Evolutionary conservation across 176 grass and related monocot species (phyloP), one percentile per base, ranked within the genome.

Genomic region (Hordeum marinum): DNA sequence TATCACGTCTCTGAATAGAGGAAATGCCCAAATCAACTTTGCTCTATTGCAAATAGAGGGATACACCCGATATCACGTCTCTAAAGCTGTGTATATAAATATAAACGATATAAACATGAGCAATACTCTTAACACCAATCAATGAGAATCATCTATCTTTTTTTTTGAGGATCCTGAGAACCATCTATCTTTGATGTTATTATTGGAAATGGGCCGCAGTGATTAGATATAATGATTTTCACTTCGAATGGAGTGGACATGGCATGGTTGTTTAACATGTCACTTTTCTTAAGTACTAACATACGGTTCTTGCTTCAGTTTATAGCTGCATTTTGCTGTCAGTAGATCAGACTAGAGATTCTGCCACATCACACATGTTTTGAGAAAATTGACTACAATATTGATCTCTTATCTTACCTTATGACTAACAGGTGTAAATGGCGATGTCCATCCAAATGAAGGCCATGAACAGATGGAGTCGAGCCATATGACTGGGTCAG

Each of bases 401-500:
- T 59, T 77, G 58, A 63, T 82, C 32, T 54, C 25, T 68, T 37
- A 9, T 24, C 48, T 81, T 24, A 11, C 37, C 11, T 69, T 82
- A 31, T 70, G 75, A 81, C 82, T 76, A 73, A 40, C 82, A 86
- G 64, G 87, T 89, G 72, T 63, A 82, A 90, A 88, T 90, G 63
- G 85, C 70, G 55, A 25, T 66, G 41, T 69, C 64, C 81, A 43
- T 88, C 78, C 76, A 55, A 87, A 83, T 27, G 86, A 89, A 89
- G 71, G 34, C 24, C 74, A 72, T 50, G 84, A 94, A 54, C 78
- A 63, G 29, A 73, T 83, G 50, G 91, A 65, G 76, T 80, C 87
- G 78, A 92, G 84, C 82, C 75, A 89, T 89, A 83, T 61, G 73
- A 66, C 84, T 27, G 80, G 80, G 25, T 75, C 77, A 57, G 68